These are phyloP conservation scores for Bonnemaisonia californica DNA, from an alignment of 31 red algal genomes.

Conservation along the genomic window DNA sequence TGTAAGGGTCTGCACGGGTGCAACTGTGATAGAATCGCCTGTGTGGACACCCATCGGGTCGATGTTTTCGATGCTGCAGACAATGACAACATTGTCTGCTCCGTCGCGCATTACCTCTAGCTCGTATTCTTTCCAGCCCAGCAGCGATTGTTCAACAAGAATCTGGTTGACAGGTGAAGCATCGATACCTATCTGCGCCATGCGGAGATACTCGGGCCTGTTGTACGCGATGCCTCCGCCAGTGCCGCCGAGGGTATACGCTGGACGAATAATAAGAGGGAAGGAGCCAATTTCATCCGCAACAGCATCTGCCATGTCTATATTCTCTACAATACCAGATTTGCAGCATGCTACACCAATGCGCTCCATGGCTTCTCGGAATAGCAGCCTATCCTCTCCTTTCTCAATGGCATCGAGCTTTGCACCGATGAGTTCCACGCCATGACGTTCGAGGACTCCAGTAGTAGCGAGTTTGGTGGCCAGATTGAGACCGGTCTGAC, in stretches of 20 bases:
- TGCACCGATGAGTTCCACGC: constrained; percentile 97
- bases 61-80: constrained; percentile 97
- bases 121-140: constrained; percentile 99
- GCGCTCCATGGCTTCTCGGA: constrained; percentile 94
- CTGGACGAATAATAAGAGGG: constrained; percentile 98
- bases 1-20: constrained; percentile 93
- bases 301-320: constrained; percentile 87
- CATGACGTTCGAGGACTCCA: constrained; percentile 82
- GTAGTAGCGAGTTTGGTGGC: constrained; percentile 68
- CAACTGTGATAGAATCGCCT: constrained; percentile 98
- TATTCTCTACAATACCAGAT: constrained; percentile 87
- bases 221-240: constrained; percentile 99
- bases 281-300: constrained; percentile 89
- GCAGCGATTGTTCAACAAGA: constrained; percentile 90
- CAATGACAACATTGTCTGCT: constrained; percentile 96
- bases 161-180: constrained; percentile 92
- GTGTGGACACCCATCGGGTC: constrained; percentile 99
- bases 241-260: constrained; percentile 96
- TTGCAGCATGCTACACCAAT: constrained; percentile 91
- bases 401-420: constrained; percentile 94
- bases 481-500: constrained; percentile 97
- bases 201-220: constrained; percentile 86
- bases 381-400: constrained; percentile 94
- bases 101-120: constrained; percentile 98
- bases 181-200: constrained; percentile 91